A percentile compares a stretch with the other conserved stretches of the same genome.
These are phyloP conservation scores for Trametes cingulata DNA, from an alignment of 768 basidiomycete species.

Conservation along the genomic window DNA sequence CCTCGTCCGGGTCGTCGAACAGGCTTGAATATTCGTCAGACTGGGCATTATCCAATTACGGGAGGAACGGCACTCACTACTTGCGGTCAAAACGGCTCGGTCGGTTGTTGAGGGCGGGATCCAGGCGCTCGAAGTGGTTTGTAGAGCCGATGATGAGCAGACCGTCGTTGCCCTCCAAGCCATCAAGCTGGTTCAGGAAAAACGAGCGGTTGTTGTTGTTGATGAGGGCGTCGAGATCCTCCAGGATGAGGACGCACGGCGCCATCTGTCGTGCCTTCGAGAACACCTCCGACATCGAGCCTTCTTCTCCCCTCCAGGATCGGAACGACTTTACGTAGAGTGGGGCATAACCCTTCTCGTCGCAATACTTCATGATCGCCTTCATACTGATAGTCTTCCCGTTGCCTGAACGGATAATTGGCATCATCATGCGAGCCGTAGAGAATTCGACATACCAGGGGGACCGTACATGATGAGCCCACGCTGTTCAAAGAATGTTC, in stretches of 20 bases:
- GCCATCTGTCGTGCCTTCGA: constrained; percentile 66
- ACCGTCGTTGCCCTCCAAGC: constrained; percentile 77
- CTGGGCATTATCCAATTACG: no score
- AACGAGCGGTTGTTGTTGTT: constrained; percentile 78
- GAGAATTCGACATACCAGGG: constrained; percentile 46
- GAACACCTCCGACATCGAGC: constrained; percentile 67
- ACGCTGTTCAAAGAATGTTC: constrained; percentile 44
- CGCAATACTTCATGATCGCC: constrained; percentile 75
- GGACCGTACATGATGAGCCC: constrained; percentile 83
- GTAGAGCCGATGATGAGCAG: constrained; percentile 78
- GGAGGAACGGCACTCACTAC: constrained; percentile 52
- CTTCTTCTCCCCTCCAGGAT: constrained; percentile 65
- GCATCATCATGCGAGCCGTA: neutral
- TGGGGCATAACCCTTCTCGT: constrained; percentile 60
- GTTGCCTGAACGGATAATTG: constrained; percentile 51
- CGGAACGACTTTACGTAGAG: constrained; percentile 85
- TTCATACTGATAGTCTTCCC: constrained; percentile 86
- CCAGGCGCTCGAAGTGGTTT: constrained; percentile 81
- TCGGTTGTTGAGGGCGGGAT: constrained; percentile 72
- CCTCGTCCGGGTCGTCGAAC: constrained; percentile 69
- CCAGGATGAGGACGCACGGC: constrained; percentile 67
- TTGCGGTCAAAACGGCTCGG: constrained; percentile 88
- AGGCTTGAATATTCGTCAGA: constrained; percentile 42
- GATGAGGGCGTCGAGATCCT: constrained; percentile 78
- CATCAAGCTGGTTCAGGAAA: constrained; percentile 87